These are phyloP conservation scores for Nicotiana knightiana DNA, from an alignment of 257 asterid genomes.

Conservation along the genomic window DNA sequence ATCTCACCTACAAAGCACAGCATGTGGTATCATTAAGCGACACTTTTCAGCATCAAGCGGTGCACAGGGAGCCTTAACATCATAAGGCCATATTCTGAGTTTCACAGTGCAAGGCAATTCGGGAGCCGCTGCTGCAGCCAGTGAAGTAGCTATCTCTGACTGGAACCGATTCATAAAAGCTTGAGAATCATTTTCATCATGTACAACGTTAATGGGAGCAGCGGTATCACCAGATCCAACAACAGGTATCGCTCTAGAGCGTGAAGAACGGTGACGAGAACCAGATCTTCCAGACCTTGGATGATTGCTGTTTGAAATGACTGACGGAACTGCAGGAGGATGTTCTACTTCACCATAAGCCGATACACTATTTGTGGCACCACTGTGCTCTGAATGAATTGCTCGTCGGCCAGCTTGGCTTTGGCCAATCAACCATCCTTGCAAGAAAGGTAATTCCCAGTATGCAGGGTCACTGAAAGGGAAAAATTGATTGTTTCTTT, in stretches of 20 bases:
- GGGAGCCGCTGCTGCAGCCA: conserved; percentile 92
- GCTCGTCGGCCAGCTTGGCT: conserved; percentile 79
- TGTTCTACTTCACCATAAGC: conserved; percentile 36
- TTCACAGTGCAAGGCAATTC: conserved; percentile 98
- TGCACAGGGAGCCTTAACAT: conserved; percentile 64
- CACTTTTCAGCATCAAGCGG: conserved; percentile 63
- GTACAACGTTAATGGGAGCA: conserved; percentile 35
- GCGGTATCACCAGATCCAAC: conserved; percentile 42
- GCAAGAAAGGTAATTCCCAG: conserved; percentile 95
- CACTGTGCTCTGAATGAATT: conserved; percentile 47
- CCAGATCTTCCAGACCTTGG: conserved; percentile 70
- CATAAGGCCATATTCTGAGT: conserved; percentile 94
- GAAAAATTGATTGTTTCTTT: conserved; percentile 54
- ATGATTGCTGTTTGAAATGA: conserved; percentile 36
- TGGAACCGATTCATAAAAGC: conserved; percentile 64
- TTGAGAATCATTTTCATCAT: conserved; percentile 47
- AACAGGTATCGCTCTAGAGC: conserved; percentile 36
- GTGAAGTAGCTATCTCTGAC: conserved; percentile 74
- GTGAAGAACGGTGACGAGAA: conserved; percentile 60
- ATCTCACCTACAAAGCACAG: conserved; percentile 89
- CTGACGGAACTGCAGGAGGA: conserved; percentile 38
- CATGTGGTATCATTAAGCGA: conserved; percentile 84
- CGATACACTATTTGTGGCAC: conserved; percentile 38
- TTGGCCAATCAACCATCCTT: conserved; percentile 96
- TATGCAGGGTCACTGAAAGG: conserved; percentile 83